A percentile compares a stretch with the other conserved stretches of the same genome.
phyloP scores from a whole-genome alignment of 805 yeast genomes.

The Zygoascus biomembranicola region DNA sequence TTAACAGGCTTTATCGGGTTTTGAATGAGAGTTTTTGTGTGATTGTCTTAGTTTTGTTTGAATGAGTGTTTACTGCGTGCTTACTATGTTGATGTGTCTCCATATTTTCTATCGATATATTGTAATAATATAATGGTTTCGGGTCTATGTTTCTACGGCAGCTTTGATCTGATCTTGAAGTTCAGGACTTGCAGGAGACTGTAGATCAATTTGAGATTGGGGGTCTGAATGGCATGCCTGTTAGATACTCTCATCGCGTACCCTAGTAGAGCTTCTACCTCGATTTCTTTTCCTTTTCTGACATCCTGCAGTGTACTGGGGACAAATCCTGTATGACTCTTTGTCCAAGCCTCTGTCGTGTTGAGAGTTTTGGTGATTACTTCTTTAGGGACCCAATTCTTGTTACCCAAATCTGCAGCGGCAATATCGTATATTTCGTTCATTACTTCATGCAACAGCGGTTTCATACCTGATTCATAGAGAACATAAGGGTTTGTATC shows the following conservation, averaged over 20 bases:
- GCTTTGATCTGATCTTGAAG: not conserved
- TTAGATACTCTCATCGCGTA: constrained; percentile 46
- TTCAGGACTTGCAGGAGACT: constrained; percentile 37
- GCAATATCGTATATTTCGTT: not conserved
- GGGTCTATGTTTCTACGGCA: not conserved
- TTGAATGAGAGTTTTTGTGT: not conserved
- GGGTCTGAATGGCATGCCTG: constrained; percentile 42
- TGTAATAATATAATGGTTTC: not conserved
- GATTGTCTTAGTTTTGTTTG: not conserved
- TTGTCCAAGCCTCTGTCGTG: not conserved
- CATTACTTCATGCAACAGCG: not conserved
- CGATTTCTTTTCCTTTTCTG: constrained; percentile 54
- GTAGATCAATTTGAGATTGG: constrained; percentile 50
- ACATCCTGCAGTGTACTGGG: constrained; percentile 69
- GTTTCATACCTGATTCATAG: constrained; percentile 9
- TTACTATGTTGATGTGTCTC: not conserved
- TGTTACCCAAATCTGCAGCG: constrained; percentile 1
- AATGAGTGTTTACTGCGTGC: not conserved
- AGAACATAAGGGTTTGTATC: constrained; percentile 9
- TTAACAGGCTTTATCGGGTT: not conserved
- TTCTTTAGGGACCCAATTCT: constrained; percentile 52
- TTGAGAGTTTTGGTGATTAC: constrained; percentile 5
- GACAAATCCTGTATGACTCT: constrained; percentile 13
- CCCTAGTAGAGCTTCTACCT: constrained; percentile 62
- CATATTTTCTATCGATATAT: constrained; percentile 1